Evolutionary conservation across 441 rosid species (phyloP), one percentile per base, ranked within the genome.

Genomic region (Populus hybrid): DNA sequence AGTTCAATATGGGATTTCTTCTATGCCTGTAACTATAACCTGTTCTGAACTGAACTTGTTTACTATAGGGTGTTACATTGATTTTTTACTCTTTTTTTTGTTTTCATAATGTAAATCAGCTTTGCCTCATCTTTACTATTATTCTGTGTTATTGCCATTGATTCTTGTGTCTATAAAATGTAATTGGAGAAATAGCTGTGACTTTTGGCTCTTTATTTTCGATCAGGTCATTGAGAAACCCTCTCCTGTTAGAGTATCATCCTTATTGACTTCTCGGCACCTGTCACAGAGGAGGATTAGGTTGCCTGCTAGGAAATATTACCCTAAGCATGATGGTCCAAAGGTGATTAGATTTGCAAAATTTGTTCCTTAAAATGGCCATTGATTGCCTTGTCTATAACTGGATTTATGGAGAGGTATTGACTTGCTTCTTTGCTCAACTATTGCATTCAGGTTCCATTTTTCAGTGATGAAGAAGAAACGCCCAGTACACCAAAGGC

Each of bases 1-100:
- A 28, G 87, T 94, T 76, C 98, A 94, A 83, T 97, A 92, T 80
- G 99, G 99, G 81, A 94, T 94, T 84, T 92, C 99, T 59, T 90
- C 90, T 89, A 81, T 94, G 92, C 97, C 99, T 70, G 98, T 96
- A 87, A 87, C 82, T 79, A 71, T 79, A 28, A 67, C 63, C 66
- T 81, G 23, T 61, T 79, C 75, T 79, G 53, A 72, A 53, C 38
- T 63, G 32, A 30, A 30, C 32, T 30, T 78, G 18, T 73, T 50
- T 46, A 9, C 59, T 69, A 16, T 57, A 20, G 42, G 50, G 5
- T 23, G 1, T 64, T 9, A 20, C 32, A 30, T 5, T 26, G 68
- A 64, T 67, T 40, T n/a, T 53, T 53, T 1, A 35, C 11, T 50
- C 4, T 30, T 30, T 32, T 30, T 71, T 40, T 67, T 67, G 40